These are phyloP conservation scores for Kodamaea nitidulidarum DNA, from an alignment of 805 yeast genomes.

Conservation along the genomic window DNA sequence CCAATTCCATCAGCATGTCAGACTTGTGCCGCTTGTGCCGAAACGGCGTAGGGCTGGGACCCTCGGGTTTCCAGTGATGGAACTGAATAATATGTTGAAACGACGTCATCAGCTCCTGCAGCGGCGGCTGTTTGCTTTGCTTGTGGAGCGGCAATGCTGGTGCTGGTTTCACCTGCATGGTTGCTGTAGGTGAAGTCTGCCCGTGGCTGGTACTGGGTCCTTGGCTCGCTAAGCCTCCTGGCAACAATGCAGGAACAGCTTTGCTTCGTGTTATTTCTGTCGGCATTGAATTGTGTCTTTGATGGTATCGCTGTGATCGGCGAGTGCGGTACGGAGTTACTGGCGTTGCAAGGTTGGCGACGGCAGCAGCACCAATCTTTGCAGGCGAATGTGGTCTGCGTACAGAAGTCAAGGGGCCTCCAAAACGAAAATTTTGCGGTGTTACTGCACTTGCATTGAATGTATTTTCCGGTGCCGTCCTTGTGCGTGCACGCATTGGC, in stretches of 20 bases:
- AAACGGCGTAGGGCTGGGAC: conserved; percentile 14
- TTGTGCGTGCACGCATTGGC: conserved; percentile 11
- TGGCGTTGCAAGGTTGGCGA: conserved; percentile 44
- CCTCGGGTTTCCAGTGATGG: conserved; percentile 55
- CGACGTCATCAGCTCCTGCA: conserved; percentile 43
- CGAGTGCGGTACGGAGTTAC: conserved; percentile 27
- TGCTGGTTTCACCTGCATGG: conserved; percentile 39
- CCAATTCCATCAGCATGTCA: conserved; percentile 26
- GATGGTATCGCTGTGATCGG: conserved; percentile 22
- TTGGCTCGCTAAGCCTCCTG: background rate
- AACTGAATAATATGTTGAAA: conserved; percentile 52
- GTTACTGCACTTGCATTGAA: conserved; percentile 29
- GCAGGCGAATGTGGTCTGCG: conserved; percentile 61
- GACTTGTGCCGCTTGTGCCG: conserved; percentile 38
- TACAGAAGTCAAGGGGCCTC: conserved; percentile 17
- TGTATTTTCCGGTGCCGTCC: conserved; percentile 9
- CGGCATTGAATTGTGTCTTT: conserved; percentile 43
- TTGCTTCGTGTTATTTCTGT: conserved; percentile 16
- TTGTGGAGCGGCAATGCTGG: conserved; percentile 40
- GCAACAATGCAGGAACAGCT: conserved; percentile 4
- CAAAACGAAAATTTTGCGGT: conserved; percentile 35
- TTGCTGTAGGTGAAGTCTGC: conserved; percentile 13
- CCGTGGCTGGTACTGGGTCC: background rate
- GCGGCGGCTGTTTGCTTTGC: conserved; percentile 29
- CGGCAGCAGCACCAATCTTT: conserved; percentile 68